Evolutionary conservation across 2,329 filamentous ascomycete species (phyloP).

Genomic region (Shiraia sp.): DNA sequence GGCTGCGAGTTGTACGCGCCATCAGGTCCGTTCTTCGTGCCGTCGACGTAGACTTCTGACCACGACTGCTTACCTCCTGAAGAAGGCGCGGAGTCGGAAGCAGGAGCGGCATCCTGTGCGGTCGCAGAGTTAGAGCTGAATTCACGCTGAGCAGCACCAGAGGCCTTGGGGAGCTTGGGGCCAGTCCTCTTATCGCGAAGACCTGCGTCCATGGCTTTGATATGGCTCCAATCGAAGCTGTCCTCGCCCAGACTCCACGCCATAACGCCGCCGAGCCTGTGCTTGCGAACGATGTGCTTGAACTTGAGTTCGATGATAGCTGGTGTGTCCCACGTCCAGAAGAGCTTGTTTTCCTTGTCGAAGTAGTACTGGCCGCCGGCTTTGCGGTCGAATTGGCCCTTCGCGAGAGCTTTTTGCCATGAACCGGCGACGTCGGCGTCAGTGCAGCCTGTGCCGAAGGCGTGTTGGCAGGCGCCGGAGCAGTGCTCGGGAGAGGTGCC

Average conservation of each 20-base stretch:
- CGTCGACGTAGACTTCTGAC: slow-evolving; percentile 19
- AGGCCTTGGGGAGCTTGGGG: no score
- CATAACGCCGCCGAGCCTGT: slow-evolving; percentile 70
- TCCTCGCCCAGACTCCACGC: slow-evolving; percentile 77
- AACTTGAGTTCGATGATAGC: slow-evolving; percentile 66
- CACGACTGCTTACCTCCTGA: slow-evolving; percentile 1
- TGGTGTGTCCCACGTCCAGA: slow-evolving; percentile 76
- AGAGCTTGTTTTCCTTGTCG: slow-evolving; percentile 62
- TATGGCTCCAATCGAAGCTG: slow-evolving; percentile 43
- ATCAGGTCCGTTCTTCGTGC: slow-evolving; percentile 10
- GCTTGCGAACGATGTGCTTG: slow-evolving; percentile 58
- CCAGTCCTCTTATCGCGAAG: no score
- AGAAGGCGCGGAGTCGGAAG: no score
- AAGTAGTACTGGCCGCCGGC: slow-evolving; percentile 71
- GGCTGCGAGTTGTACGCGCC: slow-evolving; percentile 3
- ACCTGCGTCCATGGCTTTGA: slow-evolving; percentile 48
- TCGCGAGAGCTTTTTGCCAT: slow-evolving; percentile 58
- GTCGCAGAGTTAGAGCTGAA: no score
- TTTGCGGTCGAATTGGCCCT: slow-evolving; percentile 60
- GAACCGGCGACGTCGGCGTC: slow-evolving; percentile 58
- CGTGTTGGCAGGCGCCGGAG: slow-evolving; percentile 35
- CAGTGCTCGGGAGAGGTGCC: slow-evolving; percentile 33
- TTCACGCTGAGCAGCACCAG: no score
- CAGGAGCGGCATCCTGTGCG: no score
- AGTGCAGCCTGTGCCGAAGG: slow-evolving; percentile 47